Base-by-base conservation (phyloP, 2,329 filamentous ascomycete genomes). In the Rutstroemia sydowiana region DNA sequence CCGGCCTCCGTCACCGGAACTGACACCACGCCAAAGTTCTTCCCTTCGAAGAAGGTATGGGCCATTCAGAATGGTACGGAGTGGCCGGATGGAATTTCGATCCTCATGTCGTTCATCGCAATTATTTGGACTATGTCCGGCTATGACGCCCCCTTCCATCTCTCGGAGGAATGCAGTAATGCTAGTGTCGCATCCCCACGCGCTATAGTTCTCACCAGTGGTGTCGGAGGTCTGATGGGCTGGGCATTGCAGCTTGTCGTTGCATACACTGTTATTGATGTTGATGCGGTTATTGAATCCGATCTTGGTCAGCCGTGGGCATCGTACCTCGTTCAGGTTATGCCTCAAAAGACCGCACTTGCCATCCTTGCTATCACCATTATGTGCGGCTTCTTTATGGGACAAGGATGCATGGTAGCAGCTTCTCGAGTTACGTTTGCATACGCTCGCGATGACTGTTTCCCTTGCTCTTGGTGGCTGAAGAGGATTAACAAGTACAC, bases 91-190 rank as follows among this genome's bases (percentile, higher is more conserved):
- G 85, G 85, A 16, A 71, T 88, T 18, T 77, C 81, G 0, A 74
- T 88, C 0, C 71, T 88, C 23, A 87, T 88, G 84, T 80, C 76
- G 20, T 89, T 88, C 64, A 76, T 86, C 40, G 76, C 77, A 26
- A 82, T 85, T 31, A 84, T 86, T 56, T 85, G 82, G 82, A 85
- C 81, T 5, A 83, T 82, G 75, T 74, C 74, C 5, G 81, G 82
- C 37, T 86, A 85, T 63, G 83, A 87, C 65, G 76, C 76, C 0
- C 79, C 84, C 0, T 88, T 88, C 65, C 85, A 88, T 68, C 68
- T 88, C n/a, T 77, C 81, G 3, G 85, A 89, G 63, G 85, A 89
- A 66, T 88, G 85, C 67, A 82, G 80, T 54, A 88, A 88, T 59
- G 85, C 85, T 26, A 81, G 78, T 58, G 69, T 88, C 42, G 84